phyloP scores from a whole-genome alignment of 352 stramenopile species.

The Pseudoperonospora humuli region DNA sequence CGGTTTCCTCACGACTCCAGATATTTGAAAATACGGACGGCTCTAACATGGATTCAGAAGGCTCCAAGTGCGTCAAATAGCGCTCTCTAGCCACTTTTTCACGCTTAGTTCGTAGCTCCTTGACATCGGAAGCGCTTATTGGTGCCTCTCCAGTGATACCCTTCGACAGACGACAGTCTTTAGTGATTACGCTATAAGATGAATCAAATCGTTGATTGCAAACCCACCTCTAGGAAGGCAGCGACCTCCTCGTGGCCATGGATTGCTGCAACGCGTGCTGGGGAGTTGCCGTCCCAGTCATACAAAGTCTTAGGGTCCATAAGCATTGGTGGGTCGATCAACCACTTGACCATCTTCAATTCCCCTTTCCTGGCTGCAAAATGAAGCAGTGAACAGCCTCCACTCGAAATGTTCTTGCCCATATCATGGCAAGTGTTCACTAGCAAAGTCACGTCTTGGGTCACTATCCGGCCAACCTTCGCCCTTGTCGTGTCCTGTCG shows the following conservation, averaged over 20 bases:
- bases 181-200: not conserved
- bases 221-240: constrained; percentile 32
- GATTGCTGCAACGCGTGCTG: constrained; percentile 40
- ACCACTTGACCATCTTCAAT: constrained; percentile 33
- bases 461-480: constrained; percentile 23
- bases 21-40: constrained; percentile 37
- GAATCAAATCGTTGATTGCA: not conserved
- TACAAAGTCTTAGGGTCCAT: constrained; percentile 14
- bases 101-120: constrained; percentile 22
- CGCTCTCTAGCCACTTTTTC: constrained; percentile 37
- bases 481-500: constrained; percentile 11
- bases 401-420: constrained; percentile 62
- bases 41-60: constrained; percentile 32
- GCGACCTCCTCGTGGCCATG: constrained; percentile 31
- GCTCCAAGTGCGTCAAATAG: constrained; percentile 46
- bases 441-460: constrained; percentile 61
- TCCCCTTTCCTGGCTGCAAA: constrained; percentile 56
- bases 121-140: constrained; percentile 16
- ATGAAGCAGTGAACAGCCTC: constrained; percentile 64
- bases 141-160: constrained; percentile 10
- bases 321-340: constrained; percentile 33
- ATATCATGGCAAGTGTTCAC: constrained; percentile 52
- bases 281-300: constrained; percentile 63
- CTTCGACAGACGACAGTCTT: constrained; percentile 3
- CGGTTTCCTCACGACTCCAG: constrained; percentile 47